Evolutionary conservation across 345 rosid genomes (phyloP).

Genomic region (Draba incana): DNA sequence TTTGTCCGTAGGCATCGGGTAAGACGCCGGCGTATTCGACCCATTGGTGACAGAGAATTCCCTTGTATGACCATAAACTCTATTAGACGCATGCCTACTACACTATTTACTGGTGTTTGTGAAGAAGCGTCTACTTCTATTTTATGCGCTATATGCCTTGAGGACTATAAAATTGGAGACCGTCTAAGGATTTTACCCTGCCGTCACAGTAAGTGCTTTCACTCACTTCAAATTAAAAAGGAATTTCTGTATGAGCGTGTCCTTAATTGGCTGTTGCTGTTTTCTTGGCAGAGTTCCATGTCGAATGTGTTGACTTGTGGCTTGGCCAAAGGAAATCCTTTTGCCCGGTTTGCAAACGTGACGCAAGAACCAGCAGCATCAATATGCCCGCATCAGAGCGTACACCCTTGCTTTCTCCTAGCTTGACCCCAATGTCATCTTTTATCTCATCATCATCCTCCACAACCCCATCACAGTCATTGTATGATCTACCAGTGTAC

Average conservation of each 20-base stretch:
- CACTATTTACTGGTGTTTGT: slow-evolving; percentile 65
- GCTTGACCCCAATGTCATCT: slow-evolving; percentile 55
- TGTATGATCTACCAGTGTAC: slow-evolving; percentile 46
- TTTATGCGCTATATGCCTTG: slow-evolving; percentile 88
- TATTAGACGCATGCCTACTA: slow-evolving; percentile 74
- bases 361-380: slow-evolving; percentile 71
- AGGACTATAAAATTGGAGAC: slow-evolving; percentile 82
- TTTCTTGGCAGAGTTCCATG: slow-evolving; percentile 71
- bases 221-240: neutral
- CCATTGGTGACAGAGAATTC: slow-evolving; percentile 55
- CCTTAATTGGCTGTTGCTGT: neutral
- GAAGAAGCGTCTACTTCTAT: slow-evolving; percentile 84
- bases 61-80: slow-evolving; percentile 74
- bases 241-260: neutral
- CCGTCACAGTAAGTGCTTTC: slow-evolving; percentile 73
- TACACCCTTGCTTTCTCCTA: slow-evolving; percentile 78
- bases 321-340: slow-evolving; percentile 91
- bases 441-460: slow-evolving; percentile 50
- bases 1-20: slow-evolving; percentile 88
- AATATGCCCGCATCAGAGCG: slow-evolving; percentile 80
- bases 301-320: slow-evolving; percentile 87
- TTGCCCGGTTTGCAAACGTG: slow-evolving; percentile 96
- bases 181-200: slow-evolving; percentile 92
- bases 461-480: slow-evolving; percentile 59
- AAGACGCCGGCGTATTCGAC: slow-evolving; percentile 58